These are phyloP conservation scores for Tolypocladium endophyticum DNA, from an alignment of 2,329 filamentous ascomycete species.

Conservation along the genomic window DNA sequence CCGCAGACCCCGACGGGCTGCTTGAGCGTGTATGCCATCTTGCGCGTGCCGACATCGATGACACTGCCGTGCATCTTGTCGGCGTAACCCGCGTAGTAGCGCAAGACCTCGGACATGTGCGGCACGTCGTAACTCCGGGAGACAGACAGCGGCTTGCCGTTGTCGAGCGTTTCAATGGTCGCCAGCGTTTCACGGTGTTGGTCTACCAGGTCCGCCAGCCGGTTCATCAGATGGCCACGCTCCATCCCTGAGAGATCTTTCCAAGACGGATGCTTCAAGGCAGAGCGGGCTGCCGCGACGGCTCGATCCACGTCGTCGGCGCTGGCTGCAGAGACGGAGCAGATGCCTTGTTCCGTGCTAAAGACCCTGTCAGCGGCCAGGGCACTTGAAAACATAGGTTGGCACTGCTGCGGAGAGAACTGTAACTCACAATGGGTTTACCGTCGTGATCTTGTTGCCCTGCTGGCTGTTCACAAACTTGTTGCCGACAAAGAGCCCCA, in stretches of 20 bases:
- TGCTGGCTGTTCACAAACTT: constrained; percentile 55
- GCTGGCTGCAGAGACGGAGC: constrained; percentile 18
- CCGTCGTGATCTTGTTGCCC: constrained; percentile 45
- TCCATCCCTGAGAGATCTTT: constrained; percentile 54
- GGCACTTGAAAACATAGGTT: neutral
- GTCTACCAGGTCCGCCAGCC: constrained; percentile 61
- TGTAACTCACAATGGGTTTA: constrained; percentile 36
- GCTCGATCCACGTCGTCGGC: constrained; percentile 20
- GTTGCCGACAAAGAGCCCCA: constrained; percentile 69
- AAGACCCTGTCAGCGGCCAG: neutral
- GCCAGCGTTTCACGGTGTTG: constrained; percentile 41
- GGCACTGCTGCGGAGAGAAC: neutral
- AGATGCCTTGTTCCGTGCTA: constrained; percentile 19
- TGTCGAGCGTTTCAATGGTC: constrained; percentile 69
- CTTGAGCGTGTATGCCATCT: constrained; percentile 65
- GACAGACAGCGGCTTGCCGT: constrained; percentile 56
- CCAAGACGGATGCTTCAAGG: constrained; percentile 60
- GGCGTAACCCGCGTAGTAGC: constrained; percentile 70
- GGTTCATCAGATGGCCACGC: constrained; percentile 58
- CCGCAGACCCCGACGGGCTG: constrained; percentile 69
- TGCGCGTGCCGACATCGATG: constrained; percentile 57
- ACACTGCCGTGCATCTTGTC: constrained; percentile 72
- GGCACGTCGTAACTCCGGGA: constrained; percentile 54
- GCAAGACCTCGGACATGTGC: constrained; percentile 34
- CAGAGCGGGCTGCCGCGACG: constrained; percentile 44